Conservation (phyloP, 257 asterid species). For the Paraleonurus japonicus region DNA sequence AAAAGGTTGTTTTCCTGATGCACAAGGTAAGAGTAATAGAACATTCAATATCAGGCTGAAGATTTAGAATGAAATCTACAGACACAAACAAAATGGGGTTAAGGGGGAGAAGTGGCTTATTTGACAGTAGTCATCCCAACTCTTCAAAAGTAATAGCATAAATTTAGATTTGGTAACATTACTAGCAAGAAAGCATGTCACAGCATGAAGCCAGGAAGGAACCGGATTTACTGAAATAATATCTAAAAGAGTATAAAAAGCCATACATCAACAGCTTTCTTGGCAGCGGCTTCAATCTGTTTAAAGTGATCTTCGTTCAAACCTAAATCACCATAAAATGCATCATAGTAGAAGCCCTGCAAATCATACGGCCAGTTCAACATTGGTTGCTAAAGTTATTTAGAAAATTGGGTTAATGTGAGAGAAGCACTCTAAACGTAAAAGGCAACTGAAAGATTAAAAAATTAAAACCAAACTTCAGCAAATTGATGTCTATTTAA, state of each 20-base stretch:
- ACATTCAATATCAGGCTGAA: not conserved
- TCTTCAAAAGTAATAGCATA: not conserved
- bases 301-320: conserved; percentile 86
- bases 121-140: not conserved
- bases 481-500: not conserved
- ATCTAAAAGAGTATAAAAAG: conserved; percentile 23
- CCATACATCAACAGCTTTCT: conserved; percentile 76
- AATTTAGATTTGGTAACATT: not conserved
- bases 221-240: conserved; percentile 1
- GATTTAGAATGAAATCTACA: not conserved
- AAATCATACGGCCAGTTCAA: conserved; percentile 28
- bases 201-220: conserved; percentile 16
- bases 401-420: not conserved
- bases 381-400: conserved; percentile 5
- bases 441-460: conserved; percentile 2
- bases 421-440: conserved; percentile 16
- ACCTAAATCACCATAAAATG: conserved; percentile 87
- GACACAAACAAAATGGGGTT: not conserved
- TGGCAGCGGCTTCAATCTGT: conserved; percentile 75
- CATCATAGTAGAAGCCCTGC: conserved; percentile 98
- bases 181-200: conserved; percentile 5
- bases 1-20: conserved; percentile 86
- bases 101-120: conserved; percentile 1
- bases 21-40: conserved; percentile 13
- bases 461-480: not conserved